phyloP scores from a whole-genome alignment of 2,329 filamentous ascomycete genomes.

The Harringtonia lauricola region DNA sequence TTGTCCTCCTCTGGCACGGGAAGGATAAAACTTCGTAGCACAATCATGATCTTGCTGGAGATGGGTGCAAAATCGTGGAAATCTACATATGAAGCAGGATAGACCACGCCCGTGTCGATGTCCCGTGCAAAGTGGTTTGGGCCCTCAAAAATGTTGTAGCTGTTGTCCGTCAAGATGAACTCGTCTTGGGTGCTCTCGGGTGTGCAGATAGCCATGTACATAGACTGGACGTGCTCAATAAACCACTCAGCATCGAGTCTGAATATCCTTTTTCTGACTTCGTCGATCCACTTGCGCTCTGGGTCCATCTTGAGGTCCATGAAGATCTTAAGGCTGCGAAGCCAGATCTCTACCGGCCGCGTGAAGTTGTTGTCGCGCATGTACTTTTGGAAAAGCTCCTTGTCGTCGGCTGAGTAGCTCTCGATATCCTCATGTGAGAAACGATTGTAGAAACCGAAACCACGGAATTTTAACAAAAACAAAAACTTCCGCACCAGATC shows the following conservation, averaged over 20 bases:
- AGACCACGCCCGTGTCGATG: slow-evolving; percentile 6
- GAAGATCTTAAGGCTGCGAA: slow-evolving; percentile 15
- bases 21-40: slow-evolving; percentile 13
- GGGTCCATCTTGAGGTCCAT: slow-evolving; percentile 16
- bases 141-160: slow-evolving; percentile 17
- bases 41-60: slow-evolving; percentile 17
- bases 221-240: slow-evolving; percentile 10
- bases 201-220: slow-evolving; percentile 18
- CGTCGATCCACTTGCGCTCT: slow-evolving; percentile 10
- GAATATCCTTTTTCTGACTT: slow-evolving; percentile 15
- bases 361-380: slow-evolving; percentile 16
- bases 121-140: slow-evolving; percentile 10
- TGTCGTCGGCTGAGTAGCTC: slow-evolving; percentile 20
- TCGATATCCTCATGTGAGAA: slow-evolving; percentile 22
- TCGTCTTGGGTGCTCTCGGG: slow-evolving; percentile 11
- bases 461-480: slow-evolving; percentile 33
- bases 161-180: slow-evolving; percentile 12
- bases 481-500: slow-evolving; percentile 31
- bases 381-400: slow-evolving; percentile 11
- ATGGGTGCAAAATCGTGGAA: slow-evolving; percentile 17
- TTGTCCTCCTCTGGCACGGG: slow-evolving; percentile 15
- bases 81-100: slow-evolving; percentile 5
- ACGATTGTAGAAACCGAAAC: slow-evolving; percentile 20
- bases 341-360: slow-evolving; percentile 17
- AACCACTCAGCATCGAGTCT: slow-evolving; percentile 15